Evolutionary conservation across 192 early-diverging fungal species (phyloP).

Genomic region (Tieghemiomyces parasiticus): DNA sequence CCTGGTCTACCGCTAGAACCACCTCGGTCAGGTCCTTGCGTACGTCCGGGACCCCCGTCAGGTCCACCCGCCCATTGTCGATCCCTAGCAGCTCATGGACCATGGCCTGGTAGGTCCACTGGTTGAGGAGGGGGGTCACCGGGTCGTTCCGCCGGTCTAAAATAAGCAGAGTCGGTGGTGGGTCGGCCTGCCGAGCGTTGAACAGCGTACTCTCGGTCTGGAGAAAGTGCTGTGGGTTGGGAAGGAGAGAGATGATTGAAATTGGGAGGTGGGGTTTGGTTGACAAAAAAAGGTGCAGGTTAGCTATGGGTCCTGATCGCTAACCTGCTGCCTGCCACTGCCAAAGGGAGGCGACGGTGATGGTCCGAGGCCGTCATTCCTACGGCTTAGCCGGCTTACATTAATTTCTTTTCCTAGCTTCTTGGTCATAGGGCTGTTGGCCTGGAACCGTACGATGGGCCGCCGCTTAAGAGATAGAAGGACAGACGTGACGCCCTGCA

Average conservation of each 20-base stretch:
- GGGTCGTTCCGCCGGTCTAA: slow-evolving; percentile 93
- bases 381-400: no score
- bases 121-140: slow-evolving; percentile 81
- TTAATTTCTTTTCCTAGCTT: slow-evolving; percentile 66
- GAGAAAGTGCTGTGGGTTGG: neutral
- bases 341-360: no score
- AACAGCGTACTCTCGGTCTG: slow-evolving; percentile 42
- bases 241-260: no score
- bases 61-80: slow-evolving; percentile 79
- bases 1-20: slow-evolving; percentile 78
- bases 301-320: no score
- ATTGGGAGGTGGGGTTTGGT: no score
- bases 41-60: slow-evolving; percentile 68
- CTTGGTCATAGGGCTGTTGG: slow-evolving; percentile 63
- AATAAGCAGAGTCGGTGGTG: slow-evolving; percentile 76
- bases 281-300: no score
- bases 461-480: slow-evolving; percentile 82
- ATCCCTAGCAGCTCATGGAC: slow-evolving; percentile 93
- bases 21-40: slow-evolving; percentile 82
- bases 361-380: no score
- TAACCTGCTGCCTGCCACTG: no score
- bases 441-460: slow-evolving; percentile 81
- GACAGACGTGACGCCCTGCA: slow-evolving; percentile 62
- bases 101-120: slow-evolving; percentile 99
- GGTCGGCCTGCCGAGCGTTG: slow-evolving; percentile 62